Evolutionary conservation across 441 rosid genomes (phyloP).

Genomic region (Hypseocharis bilobata): DNA sequence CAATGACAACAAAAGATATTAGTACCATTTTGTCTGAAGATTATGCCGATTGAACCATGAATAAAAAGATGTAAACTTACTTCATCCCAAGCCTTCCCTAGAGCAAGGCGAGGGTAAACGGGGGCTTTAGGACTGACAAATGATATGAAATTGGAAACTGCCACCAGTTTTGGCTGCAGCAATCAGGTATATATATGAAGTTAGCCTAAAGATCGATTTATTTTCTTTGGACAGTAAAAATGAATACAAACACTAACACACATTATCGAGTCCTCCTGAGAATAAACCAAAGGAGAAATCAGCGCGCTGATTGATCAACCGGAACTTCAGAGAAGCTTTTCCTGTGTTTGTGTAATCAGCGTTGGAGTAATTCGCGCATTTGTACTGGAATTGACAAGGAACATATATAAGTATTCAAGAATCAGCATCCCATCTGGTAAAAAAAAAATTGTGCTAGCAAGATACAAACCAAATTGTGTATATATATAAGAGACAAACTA

Average conservation of each 20-base stretch:
- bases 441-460: background rate
- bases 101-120: constrained; percentile 78
- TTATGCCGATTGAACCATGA: too few species aligned
- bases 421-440: constrained; percentile 12
- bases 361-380: constrained; percentile 38
- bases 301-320: constrained; percentile 78
- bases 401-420: constrained; percentile 3
- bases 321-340: constrained; percentile 44
- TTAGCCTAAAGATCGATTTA: too few species aligned
- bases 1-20: background rate
- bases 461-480: background rate
- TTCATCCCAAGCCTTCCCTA: constrained; percentile 76
- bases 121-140: constrained; percentile 79
- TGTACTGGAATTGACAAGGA: constrained; percentile 40
- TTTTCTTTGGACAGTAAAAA: too few species aligned
- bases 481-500: too few species aligned
- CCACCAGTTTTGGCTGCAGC: constrained; percentile 69
- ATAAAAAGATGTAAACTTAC: constrained; percentile 25
- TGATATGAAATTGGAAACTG: constrained; percentile 47
- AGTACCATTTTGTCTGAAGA: too few species aligned
- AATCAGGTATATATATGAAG: too few species aligned
- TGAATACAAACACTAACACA: constrained; percentile 27
- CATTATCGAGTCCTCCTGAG: constrained; percentile 50
- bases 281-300: constrained; percentile 78
- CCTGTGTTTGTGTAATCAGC: constrained; percentile 49